phyloP scores from a whole-genome alignment of 306 rosid genomes.

The Canavalia gladiata region DNA sequence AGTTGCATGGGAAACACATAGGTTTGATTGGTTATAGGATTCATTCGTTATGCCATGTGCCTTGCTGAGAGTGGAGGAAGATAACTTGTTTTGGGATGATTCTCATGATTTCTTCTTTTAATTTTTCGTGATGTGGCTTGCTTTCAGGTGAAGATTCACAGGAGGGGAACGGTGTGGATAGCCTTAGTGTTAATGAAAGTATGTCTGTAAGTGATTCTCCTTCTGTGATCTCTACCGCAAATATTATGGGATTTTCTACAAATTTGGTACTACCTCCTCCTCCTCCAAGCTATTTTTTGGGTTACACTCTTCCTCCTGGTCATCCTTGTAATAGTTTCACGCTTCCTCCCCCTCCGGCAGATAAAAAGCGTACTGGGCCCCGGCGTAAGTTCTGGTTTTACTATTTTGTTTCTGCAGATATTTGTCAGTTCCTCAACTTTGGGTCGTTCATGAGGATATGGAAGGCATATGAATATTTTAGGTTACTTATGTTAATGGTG shows the following conservation, averaged over 20 bases:
- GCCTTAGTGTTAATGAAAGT: constrained; percentile 54
- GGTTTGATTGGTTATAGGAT: constrained; percentile 20
- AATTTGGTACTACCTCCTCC: constrained; percentile 62
- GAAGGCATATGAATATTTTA: not conserved
- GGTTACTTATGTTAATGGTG: constrained; percentile 11
- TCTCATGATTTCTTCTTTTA: constrained; percentile 7
- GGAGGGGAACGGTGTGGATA: constrained; percentile 46
- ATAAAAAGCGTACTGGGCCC: constrained; percentile 88
- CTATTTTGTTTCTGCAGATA: constrained; percentile 16
- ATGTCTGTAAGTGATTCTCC: constrained; percentile 41
- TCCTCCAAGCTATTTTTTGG: constrained; percentile 74
- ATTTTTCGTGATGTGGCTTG: constrained; percentile 39
- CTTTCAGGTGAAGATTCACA: constrained; percentile 68
- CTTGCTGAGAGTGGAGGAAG: constrained; percentile 24
- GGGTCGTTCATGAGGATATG: constrained; percentile 8
- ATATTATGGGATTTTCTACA: constrained; percentile 18
- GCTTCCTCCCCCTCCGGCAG: constrained; percentile 95
- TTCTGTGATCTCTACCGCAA: constrained; percentile 47
- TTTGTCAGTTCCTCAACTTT: constrained; percentile 6
- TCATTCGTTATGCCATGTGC: constrained; percentile 24
- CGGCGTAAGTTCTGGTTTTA: constrained; percentile 71
- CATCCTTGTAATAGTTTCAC: constrained; percentile 89
- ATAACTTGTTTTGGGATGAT: constrained; percentile 28
- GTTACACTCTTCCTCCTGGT: constrained; percentile 83
- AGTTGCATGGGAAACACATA: not conserved